Evolutionary conservation across 2,329 filamentous ascomycete species (phyloP).

Genomic region (Penicillium sp.): DNA sequence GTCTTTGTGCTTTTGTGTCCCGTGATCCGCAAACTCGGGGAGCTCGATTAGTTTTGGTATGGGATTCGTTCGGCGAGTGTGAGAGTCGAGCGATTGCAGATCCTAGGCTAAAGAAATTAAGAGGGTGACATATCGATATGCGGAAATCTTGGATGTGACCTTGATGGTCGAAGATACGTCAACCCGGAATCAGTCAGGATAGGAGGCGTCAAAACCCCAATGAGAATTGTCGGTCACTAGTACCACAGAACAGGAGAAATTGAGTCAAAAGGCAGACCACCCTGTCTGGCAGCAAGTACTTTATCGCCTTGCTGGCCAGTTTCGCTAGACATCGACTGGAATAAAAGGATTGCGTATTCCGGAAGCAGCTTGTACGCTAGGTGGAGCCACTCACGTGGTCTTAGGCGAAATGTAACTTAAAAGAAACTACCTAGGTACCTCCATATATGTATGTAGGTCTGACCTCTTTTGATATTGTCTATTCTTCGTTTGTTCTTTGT

Average conservation of each 20-base stretch:
- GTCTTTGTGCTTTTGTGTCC: conserved; percentile 4
- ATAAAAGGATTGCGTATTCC: conserved; percentile 16
- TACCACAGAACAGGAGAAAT: background rate
- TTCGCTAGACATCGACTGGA: background rate
- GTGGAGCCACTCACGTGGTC: conserved; percentile 19
- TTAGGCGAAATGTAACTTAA: background rate
- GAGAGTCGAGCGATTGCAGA: conserved; percentile 3
- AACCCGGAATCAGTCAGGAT: conserved; percentile 12
- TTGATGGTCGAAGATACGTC: conserved; percentile 9
- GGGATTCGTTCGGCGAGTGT: background rate
- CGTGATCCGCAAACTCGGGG: conserved; percentile 6
- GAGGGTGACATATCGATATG: conserved; percentile 15
- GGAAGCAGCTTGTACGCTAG: conserved; percentile 8
- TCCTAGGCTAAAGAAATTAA: conserved; percentile 10
- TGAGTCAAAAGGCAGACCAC: background rate
- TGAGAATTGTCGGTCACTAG: background rate
- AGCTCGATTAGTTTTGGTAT: background rate
- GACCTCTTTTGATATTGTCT: background rate
- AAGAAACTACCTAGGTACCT: no score
- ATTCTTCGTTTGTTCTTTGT: background rate
- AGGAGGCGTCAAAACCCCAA: conserved; percentile 9
- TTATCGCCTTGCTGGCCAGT: conserved; percentile 3
- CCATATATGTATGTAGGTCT: no score
- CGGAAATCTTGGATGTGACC: conserved; percentile 12
- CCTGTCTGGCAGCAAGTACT: conserved; percentile 7